Evolutionary conservation across 148 eudicot species (phyloP), one percentile per base, ranked within the genome.

Genomic region (Salicornia ramosissima): DNA sequence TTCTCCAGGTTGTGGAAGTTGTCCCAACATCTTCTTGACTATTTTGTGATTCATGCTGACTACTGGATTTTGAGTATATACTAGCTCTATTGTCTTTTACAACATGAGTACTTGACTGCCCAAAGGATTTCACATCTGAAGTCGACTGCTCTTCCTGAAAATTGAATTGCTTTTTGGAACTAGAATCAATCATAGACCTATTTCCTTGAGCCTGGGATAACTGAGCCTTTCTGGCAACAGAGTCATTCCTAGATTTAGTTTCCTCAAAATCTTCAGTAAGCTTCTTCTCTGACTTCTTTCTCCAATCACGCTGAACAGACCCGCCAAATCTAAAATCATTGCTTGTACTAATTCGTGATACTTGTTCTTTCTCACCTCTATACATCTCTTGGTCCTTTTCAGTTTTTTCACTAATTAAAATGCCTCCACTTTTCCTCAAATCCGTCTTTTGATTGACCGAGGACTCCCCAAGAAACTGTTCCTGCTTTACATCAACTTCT

Each of bases 231-330:
- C 64, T 72, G 21, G 66, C 49, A 54, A 61, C 61, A 40, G 81
- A 73, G 52, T 69, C 79, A 68, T 75, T 70, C 15, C 64, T 51
- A 24, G 75, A 81, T 43, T 60, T 65, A 11, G 40, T 73, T 59
- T 84, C 77, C 55, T 77, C 77, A 34, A 80, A 80, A 66, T 72
- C 84, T 52, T 83, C 95, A 36, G 74, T 71, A 69, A 88, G 89
- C 81, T 84, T 93, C 75, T 88, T 93, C 85, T 85, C 96, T 2
- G 92, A 83, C 75, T 83, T 84, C 74, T 88, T 93, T 75, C 90
- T 87, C 81, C 85, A 85, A 70, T 86, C 87, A 58, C 72, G 80
- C 73, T 85, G 85, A 2, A 68, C 66, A 71, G 66, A 30, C 73
- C 72, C 79, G 45, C 75, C 78, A 36, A 77, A 78, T 58, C 61